These are phyloP conservation scores for Cladosporium austrohemisphaericum DNA, from an alignment of 2,329 filamentous ascomycete genomes.

Conservation along the genomic window DNA sequence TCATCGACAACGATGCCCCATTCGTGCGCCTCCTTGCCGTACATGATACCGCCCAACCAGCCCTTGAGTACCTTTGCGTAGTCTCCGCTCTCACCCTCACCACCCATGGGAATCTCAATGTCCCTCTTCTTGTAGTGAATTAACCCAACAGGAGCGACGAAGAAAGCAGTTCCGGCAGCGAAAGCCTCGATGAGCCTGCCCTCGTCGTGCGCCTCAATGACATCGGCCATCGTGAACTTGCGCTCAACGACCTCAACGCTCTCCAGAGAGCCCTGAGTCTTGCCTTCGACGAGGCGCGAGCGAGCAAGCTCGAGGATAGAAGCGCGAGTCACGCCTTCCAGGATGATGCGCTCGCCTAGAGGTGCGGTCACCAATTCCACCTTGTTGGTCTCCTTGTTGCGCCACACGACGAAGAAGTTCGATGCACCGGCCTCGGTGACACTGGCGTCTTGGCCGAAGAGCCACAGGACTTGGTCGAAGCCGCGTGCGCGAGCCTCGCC, in stretches of 20 bases:
- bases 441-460: conserved; percentile 71
- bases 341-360: conserved; percentile 73
- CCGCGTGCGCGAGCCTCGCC: conserved; percentile 68
- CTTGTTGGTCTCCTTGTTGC: conserved; percentile 54
- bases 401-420: conserved; percentile 88
- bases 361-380: conserved; percentile 77
- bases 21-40: conserved; percentile 44
- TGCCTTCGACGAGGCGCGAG: conserved; percentile 51
- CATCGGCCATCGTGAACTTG: conserved; percentile 75
- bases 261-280: conserved; percentile 32
- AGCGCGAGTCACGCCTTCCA: conserved; percentile 82
- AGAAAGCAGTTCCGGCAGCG: conserved; percentile 74
- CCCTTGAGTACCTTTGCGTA: conserved; percentile 43
- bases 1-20: conserved; percentile 37
- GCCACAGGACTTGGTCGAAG: conserved; percentile 90
- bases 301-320: conserved; percentile 71
- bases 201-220: conserved; percentile 68
- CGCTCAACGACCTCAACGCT: conserved; percentile 70
- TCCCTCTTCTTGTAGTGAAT: conserved; percentile 46
- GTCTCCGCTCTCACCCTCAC: conserved; percentile 37
- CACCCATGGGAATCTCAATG: conserved; percentile 38
- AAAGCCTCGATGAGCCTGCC: conserved; percentile 81
- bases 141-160: conserved; percentile 44
- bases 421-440: conserved; percentile 89
- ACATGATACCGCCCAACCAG: conserved; percentile 51